These are phyloP conservation scores for Lactuca saligna DNA, from an alignment of 129 eudicot genomes.

Conservation along the genomic window DNA sequence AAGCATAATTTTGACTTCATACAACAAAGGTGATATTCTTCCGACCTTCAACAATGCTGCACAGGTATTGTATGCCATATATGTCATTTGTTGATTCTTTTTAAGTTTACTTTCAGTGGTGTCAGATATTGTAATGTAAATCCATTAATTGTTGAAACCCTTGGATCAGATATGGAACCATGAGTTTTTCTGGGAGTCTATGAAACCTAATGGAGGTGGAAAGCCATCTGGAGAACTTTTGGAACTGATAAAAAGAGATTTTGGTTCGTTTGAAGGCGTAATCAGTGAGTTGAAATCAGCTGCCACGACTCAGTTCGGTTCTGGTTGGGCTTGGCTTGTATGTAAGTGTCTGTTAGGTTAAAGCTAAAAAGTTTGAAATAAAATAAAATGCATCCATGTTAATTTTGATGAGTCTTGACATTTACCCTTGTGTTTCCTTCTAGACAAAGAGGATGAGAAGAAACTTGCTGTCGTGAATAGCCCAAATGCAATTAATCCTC, in stretches of 20 bases:
- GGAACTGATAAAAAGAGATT: constrained; percentile 71
- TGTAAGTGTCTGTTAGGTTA: constrained; percentile 50
- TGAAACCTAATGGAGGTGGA: constrained; percentile 97
- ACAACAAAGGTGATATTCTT: constrained; percentile 78
- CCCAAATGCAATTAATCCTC: constrained; percentile 93
- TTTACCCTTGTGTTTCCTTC: constrained; percentile 1
- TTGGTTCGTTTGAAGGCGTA: constrained; percentile 81
- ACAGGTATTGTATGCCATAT: constrained; percentile 33
- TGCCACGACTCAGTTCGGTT: constrained; percentile 94
- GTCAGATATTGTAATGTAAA: no score
- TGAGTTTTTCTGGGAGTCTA: constrained; percentile 95
- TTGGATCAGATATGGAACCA: constrained; percentile 75
- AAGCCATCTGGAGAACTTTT: constrained; percentile 85
- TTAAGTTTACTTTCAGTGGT: no score
- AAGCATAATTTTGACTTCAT: constrained; percentile 56
- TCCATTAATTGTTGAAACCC: no score
- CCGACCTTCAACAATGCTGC: constrained; percentile 93
- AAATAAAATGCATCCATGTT: neutral
- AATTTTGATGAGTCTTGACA: neutral
- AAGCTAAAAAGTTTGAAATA: neutral
- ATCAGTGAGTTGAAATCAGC: constrained; percentile 71
- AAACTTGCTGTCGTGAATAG: constrained; percentile 88
- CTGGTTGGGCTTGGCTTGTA: constrained; percentile 99
- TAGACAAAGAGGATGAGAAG: constrained; percentile 93
- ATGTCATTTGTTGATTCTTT: no score